A percentile compares a stretch with the other conserved stretches of the same genome.
phyloP scores from a whole-genome alignment of 139 green algal species.

The Chlamydomonas sp. region DNA sequence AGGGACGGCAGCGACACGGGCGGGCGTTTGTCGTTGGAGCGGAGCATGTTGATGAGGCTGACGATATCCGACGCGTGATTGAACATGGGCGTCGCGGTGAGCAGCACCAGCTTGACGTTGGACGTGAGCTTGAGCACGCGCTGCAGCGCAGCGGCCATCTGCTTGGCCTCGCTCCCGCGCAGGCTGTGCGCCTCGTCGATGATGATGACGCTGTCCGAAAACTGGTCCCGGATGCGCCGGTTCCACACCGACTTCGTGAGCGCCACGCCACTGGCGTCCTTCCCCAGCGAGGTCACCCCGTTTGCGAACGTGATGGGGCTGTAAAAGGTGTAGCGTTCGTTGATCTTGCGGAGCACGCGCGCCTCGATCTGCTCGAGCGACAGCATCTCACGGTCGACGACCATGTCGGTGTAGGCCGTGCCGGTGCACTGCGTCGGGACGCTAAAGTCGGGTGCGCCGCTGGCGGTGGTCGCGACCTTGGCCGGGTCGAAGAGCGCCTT shows the following conservation, averaged over 20 bases:
- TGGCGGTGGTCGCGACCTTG: neutral
- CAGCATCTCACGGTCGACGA: neutral
- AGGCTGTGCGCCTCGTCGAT: slow-evolving; percentile 23
- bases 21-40: slow-evolving; percentile 2
- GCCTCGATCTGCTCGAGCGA: neutral
- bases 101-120: slow-evolving; percentile 11
- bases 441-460: neutral
- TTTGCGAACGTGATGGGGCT: neutral
- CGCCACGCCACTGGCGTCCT: neutral
- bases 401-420: neutral
- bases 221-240: neutral
- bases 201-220: slow-evolving; percentile 13
- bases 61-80: slow-evolving; percentile 13
- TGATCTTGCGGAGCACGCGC: neutral
- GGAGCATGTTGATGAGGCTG: slow-evolving; percentile 18
- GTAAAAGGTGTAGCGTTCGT: slow-evolving; percentile 6
- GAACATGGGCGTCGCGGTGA: slow-evolving; percentile 29
- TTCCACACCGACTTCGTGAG: too few species aligned
- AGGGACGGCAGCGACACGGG: neutral
- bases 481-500: slow-evolving; percentile 7
- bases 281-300: neutral
- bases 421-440: slow-evolving; percentile 12
- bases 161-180: neutral
- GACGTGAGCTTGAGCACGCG: neutral
- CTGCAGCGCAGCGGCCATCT: neutral